phyloP scores from a whole-genome alignment of 1,284 basidiomycete species.

The Malassezia cuniculi region DNA sequence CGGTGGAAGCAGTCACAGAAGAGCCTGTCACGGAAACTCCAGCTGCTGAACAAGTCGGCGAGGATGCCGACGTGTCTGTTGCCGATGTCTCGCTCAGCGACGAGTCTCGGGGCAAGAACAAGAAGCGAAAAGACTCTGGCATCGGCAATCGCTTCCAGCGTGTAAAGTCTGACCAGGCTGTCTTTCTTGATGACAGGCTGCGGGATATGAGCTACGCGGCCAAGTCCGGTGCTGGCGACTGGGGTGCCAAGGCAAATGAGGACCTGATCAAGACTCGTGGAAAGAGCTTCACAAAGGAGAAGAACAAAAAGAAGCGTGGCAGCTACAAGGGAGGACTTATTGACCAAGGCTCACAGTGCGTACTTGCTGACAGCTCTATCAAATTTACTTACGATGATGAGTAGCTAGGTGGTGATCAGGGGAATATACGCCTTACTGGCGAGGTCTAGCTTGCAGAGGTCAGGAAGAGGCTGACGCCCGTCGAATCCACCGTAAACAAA shows the following conservation, averaged over 20 bases:
- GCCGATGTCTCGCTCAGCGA: no score
- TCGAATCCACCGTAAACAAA: slow-evolving; percentile 82
- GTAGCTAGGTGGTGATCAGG: slow-evolving; percentile 52
- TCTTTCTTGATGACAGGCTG: slow-evolving; percentile 53
- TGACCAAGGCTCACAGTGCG: slow-evolving; percentile 34
- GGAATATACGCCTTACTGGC: slow-evolving; percentile 80
- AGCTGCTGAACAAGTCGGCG: neutral
- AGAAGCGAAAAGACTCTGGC: slow-evolving; percentile 1
- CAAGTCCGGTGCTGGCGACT: slow-evolving; percentile 61
- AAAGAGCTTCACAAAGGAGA: slow-evolving; percentile 90
- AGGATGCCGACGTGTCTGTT: neutral
- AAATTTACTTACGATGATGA: slow-evolving; percentile 43
- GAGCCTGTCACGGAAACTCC: neutral
- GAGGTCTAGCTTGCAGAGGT: slow-evolving; percentile 70
- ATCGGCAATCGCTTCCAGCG: slow-evolving; percentile 58
- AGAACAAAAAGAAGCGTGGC: slow-evolving; percentile 97
- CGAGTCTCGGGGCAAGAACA: neutral
- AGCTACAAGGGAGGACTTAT: slow-evolving; percentile 45
- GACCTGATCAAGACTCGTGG: slow-evolving; percentile 88
- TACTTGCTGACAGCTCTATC: slow-evolving; percentile 23
- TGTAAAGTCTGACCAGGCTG: slow-evolving; percentile 59
- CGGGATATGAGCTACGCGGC: slow-evolving; percentile 71
- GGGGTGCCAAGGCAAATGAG: slow-evolving; percentile 68
- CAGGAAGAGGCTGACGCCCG: slow-evolving; percentile 65
- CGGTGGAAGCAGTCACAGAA: neutral